Conservation (phyloP, 352 stramenopile genomes). For the Halophytophthora batemanensis region DNA sequence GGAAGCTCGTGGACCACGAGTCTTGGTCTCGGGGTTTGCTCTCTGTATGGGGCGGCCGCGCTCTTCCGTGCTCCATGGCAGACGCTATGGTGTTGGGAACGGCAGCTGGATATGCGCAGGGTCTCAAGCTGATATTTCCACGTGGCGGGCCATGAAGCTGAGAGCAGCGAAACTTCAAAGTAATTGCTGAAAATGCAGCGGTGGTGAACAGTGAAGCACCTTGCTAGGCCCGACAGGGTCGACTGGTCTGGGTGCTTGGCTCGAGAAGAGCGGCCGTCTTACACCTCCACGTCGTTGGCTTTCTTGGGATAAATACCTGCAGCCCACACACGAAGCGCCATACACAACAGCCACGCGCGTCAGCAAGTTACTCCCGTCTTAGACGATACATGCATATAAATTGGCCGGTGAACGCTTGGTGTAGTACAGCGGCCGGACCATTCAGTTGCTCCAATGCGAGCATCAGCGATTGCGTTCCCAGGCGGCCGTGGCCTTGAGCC, state of each 20-base stretch:
- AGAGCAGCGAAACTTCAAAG: background rate
- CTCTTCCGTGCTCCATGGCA: too few species aligned
- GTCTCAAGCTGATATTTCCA: background rate
- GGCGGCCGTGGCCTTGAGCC: slow-evolving; percentile 73
- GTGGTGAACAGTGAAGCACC: background rate
- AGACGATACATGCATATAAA: too few species aligned
- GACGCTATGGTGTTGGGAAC: slow-evolving; percentile 1
- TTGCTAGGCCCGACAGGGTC: background rate
- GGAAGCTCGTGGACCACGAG: too few species aligned
- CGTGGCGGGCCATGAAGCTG: background rate
- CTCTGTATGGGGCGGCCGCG: too few species aligned
- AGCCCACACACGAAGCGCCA: background rate
- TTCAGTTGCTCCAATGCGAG: slow-evolving; percentile 87
- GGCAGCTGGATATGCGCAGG: background rate
- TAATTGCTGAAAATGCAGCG: slow-evolving; percentile 10
- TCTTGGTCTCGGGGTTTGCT: too few species aligned
- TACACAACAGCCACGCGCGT: background rate
- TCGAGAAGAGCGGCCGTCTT: slow-evolving; percentile 1
- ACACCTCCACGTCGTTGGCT: slow-evolving; percentile 38
- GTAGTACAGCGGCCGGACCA: too few species aligned
- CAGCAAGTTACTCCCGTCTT: too few species aligned
- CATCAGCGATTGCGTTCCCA: slow-evolving; percentile 86
- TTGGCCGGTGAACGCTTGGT: too few species aligned
- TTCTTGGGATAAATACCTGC: slow-evolving; percentile 46
- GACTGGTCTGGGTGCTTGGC: slow-evolving; percentile 1